Evolutionary conservation across 768 basidiomycete genomes (phyloP).

Genomic region (Chalciporus piperatus): DNA sequence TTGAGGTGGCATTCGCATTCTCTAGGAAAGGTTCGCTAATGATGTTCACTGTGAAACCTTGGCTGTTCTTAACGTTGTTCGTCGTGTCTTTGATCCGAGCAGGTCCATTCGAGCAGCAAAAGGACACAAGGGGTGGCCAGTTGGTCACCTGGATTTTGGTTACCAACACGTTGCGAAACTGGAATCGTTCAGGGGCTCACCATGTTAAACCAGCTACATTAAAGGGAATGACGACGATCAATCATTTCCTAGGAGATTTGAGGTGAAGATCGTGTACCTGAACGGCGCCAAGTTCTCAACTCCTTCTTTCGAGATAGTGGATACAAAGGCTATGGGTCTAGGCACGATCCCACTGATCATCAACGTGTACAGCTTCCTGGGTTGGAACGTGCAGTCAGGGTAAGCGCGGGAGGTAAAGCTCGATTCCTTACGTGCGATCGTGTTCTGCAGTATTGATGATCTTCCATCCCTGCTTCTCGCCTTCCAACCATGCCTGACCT

Average conservation of each 20-base stretch:
- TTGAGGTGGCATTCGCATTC: conserved; percentile 35
- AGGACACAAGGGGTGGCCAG: conserved; percentile 36
- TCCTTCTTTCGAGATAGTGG: conserved; percentile 34
- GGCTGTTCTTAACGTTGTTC: conserved; percentile 43
- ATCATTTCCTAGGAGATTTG: background rate
- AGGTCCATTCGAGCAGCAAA: conserved; percentile 23
- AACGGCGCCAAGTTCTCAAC: conserved; percentile 43
- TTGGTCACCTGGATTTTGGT: conserved; percentile 14
- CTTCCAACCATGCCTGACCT: conserved; percentile 34
- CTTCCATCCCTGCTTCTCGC: conserved; percentile 36
- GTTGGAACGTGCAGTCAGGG: background rate
- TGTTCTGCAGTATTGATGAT: conserved; percentile 29
- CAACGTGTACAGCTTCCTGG: conserved; percentile 31
- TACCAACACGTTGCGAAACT: background rate
- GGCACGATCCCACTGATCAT: conserved; percentile 41
- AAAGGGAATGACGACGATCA: conserved; percentile 1
- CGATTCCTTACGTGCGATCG: conserved; percentile 24
- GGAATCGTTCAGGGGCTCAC: conserved; percentile 6
- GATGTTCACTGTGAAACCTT: conserved; percentile 53
- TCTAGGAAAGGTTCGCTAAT: conserved; percentile 51
- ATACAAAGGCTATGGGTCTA: conserved; percentile 46
- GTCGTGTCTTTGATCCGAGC: conserved; percentile 41
- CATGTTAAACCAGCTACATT: conserved; percentile 29
- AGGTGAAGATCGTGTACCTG: conserved; percentile 24
- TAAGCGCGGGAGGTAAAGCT: background rate